A percentile compares a stretch with the other conserved stretches of the same genome.
phyloP scores from a whole-genome alignment of 495 filamentous ascomycete genomes.

The Staphylotrichum tortipilum region DNA sequence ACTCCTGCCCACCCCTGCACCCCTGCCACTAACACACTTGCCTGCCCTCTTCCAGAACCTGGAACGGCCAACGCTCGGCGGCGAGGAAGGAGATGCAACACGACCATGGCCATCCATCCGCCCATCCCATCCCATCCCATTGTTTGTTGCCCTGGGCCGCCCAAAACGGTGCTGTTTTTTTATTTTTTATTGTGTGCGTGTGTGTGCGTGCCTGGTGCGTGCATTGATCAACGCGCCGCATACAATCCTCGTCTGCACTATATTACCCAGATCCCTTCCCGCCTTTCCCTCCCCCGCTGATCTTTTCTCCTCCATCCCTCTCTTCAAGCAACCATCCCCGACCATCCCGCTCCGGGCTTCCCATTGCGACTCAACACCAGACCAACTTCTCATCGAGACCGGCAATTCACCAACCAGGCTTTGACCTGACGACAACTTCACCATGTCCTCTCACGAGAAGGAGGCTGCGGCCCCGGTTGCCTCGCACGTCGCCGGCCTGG shows the following conservation, averaged over 20 bases:
- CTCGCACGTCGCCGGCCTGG: conserved; percentile 13
- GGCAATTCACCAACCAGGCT: too few species aligned
- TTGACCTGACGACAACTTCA: too few species aligned
- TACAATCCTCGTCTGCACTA: not conserved
- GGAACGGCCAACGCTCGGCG: too few species aligned
- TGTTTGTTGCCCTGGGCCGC: too few species aligned
- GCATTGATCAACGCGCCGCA: too few species aligned
- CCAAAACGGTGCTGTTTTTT: not conserved
- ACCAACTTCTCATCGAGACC: not conserved
- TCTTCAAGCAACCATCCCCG: not conserved
- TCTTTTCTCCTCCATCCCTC: conserved; percentile 3
- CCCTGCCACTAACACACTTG: not conserved
- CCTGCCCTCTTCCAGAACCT: conserved; percentile 8
- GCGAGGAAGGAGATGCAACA: too few species aligned
- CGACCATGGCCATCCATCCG: too few species aligned
- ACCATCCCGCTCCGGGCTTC: too few species aligned
- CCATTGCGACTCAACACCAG: not conserved
- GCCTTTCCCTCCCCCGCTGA: not conserved
- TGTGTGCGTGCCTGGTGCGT: too few species aligned
- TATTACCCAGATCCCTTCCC: not conserved
- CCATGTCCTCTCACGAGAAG: conserved; percentile 20
- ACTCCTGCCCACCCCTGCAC: too few species aligned
- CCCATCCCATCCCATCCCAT: too few species aligned
- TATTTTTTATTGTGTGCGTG: too few species aligned
- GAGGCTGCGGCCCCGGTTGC: conserved; percentile 10